Conservation (phyloP, 2,329 filamentous ascomycete species). For the Pseudocercospora macadamiae region DNA sequence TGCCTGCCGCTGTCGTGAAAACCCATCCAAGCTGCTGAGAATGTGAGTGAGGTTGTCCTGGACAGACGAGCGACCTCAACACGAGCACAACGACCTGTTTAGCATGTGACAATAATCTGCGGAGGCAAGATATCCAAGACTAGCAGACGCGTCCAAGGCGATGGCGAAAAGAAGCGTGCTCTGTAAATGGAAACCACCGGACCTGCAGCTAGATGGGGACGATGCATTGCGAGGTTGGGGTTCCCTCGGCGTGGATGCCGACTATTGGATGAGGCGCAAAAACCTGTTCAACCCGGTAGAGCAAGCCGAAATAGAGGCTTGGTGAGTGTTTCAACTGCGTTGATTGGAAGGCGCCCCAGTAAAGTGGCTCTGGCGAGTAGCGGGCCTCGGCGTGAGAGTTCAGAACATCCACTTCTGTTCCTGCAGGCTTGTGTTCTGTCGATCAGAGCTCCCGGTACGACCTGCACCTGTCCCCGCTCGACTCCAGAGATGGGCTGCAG, state of each 20-base stretch:
- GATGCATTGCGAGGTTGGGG: not conserved
- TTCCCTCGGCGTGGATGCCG: not conserved
- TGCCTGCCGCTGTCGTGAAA: constrained; percentile 21
- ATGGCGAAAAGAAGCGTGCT: not conserved
- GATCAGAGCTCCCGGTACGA: not conserved
- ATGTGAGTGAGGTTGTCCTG: not conserved
- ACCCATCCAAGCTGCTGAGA: constrained; percentile 14
- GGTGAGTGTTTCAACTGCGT: not conserved
- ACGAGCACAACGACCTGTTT: not conserved
- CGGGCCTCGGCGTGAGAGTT: not conserved
- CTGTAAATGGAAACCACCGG: not conserved
- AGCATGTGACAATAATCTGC: constrained; percentile 1
- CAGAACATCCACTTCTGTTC: not conserved
- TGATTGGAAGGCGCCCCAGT: not conserved
- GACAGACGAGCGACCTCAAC: not conserved
- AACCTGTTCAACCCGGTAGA: not conserved
- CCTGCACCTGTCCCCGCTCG: not conserved
- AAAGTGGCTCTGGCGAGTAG: not conserved
- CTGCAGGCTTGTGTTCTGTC: no score
- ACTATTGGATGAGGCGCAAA: constrained; percentile 1
- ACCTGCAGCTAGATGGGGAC: not conserved
- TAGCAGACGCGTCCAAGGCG: not conserved
- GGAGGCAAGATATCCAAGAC: constrained; percentile 1
- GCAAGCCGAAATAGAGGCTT: not conserved
- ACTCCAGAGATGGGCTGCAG: not conserved